Conservation (phyloP, 208 protist genomes). For the Leishmania guyanensis region DNA sequence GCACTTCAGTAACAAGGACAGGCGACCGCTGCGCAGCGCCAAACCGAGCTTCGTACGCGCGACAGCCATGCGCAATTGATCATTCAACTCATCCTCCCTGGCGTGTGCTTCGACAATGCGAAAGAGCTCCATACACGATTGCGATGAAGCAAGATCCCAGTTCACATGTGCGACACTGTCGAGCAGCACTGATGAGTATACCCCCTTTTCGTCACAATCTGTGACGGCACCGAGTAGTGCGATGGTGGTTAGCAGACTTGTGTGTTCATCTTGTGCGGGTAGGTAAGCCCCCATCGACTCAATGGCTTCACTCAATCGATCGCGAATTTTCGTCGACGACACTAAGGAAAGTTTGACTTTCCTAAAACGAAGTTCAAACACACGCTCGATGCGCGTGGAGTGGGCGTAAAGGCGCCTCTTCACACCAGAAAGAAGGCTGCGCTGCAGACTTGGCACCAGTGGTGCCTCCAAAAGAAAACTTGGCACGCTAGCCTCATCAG, state of each 20-base stretch:
- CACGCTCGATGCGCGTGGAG: conserved; percentile 4
- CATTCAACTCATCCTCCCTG: conserved; percentile 13
- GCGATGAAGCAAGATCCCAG: conserved; percentile 42
- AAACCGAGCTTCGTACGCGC: conserved; percentile 53
- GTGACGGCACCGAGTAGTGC: conserved; percentile 40
- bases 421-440: background rate
- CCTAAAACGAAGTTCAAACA: conserved; percentile 26
- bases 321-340: conserved; percentile 52
- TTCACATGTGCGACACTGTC: conserved; percentile 41
- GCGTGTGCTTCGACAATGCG: conserved; percentile 43
- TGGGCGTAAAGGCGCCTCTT: background rate
- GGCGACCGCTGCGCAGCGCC: conserved; percentile 55
- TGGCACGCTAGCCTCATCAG: conserved; percentile 15
- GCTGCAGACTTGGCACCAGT: background rate
- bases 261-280: conserved; percentile 21
- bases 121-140: conserved; percentile 68
- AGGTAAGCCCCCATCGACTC: conserved; percentile 49
- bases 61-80: conserved; percentile 31
- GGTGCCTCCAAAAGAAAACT: conserved; percentile 15
- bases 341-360: conserved; percentile 27
- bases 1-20: conserved; percentile 52
- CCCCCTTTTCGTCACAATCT: conserved; percentile 15
- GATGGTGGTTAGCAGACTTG: conserved; percentile 39
- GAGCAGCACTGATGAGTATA: conserved; percentile 53
- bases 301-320: conserved; percentile 45